Evolutionary conservation across 176 grass and related monocot genomes (phyloP), one percentile per base, ranked within the genome.

Genomic region (Oryza punctata): DNA sequence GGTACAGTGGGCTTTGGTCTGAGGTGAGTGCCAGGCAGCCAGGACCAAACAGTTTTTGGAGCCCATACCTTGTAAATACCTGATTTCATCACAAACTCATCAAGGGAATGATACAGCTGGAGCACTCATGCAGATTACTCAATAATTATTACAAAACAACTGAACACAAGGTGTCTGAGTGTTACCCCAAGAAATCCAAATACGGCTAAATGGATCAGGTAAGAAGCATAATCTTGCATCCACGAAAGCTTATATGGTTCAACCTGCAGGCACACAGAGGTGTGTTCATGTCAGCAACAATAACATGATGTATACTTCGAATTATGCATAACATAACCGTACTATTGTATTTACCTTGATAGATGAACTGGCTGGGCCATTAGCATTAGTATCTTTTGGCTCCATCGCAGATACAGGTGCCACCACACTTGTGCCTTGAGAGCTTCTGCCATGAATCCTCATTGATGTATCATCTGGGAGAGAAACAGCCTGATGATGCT

Each of bases 151-250:
- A 24, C 10, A 69, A 72, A 78, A 10, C 66, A 38, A 38, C 27
- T 18, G n/a, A 13, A 82, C 29, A n/a, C 2, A 46, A 78, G 14
- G 18, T 78, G 2, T 73, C 35, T 0, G 72, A 82, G 63, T 74
- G 47, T 95, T 95, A 98, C 96, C 91, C 96, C 91, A 2, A 98
- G 85, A 80, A 94, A 89, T 88, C 93, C 96, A 43, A 95, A 96
- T 26, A 91, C 83, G 1, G 93, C 87, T 76, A 96, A 80, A 74
- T 95, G 89, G 74, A 91, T 92, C 85, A 95, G 67, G 78, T 98
- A 95, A 67, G 91, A 86, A 88, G 65, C 77, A 69, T 98, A 95
- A 81, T 98, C 93, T 1, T 94, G 70, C 74, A 59, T 80, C 67
- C 67, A 69, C 29, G 87, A 85, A 54, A 90, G 91, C 35, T 83